Evolutionary conservation across 768 basidiomycete species (phyloP).

Genomic region (Trametes maxima): DNA sequence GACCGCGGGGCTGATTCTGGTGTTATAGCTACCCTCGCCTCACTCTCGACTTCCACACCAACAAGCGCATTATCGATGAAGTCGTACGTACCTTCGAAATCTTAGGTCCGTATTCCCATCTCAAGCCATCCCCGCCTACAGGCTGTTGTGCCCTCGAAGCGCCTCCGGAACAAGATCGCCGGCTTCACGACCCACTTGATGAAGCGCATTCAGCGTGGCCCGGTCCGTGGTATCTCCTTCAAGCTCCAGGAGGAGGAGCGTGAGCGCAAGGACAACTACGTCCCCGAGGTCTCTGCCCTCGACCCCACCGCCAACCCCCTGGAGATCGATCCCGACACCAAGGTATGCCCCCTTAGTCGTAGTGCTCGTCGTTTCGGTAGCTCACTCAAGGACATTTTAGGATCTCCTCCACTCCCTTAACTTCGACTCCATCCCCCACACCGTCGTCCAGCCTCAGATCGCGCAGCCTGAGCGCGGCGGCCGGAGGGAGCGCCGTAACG

Average conservation of each 20-base stretch:
- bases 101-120: background rate
- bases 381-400: slow-evolving; percentile 40
- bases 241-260: slow-evolving; percentile 99
- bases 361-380: background rate
- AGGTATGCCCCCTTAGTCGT: slow-evolving; percentile 55
- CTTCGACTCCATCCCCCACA: slow-evolving; percentile 90
- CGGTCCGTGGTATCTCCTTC: slow-evolving; percentile 99
- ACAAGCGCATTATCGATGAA: slow-evolving; percentile 99
- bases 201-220: slow-evolving; percentile 99
- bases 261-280: slow-evolving; percentile 99
- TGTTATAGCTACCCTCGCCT: slow-evolving; percentile 89
- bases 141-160: slow-evolving; percentile 97
- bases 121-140: slow-evolving; percentile 31
- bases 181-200: slow-evolving; percentile 99
- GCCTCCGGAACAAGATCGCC: slow-evolving; percentile 98
- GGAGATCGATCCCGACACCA: slow-evolving; percentile 91
- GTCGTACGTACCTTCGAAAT: slow-evolving; percentile 57
- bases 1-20: slow-evolving; percentile 4
- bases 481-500: slow-evolving; percentile 74
- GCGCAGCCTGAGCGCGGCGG: slow-evolving; percentile 69
- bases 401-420: slow-evolving; percentile 89
- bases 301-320: slow-evolving; percentile 73
- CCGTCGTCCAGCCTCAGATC: slow-evolving; percentile 63
- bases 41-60: slow-evolving; percentile 99
- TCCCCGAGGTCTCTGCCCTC: slow-evolving; percentile 97